Evolutionary conservation across 148 eudicot genomes (phyloP).

Genomic region (Pouteria glomerata): DNA sequence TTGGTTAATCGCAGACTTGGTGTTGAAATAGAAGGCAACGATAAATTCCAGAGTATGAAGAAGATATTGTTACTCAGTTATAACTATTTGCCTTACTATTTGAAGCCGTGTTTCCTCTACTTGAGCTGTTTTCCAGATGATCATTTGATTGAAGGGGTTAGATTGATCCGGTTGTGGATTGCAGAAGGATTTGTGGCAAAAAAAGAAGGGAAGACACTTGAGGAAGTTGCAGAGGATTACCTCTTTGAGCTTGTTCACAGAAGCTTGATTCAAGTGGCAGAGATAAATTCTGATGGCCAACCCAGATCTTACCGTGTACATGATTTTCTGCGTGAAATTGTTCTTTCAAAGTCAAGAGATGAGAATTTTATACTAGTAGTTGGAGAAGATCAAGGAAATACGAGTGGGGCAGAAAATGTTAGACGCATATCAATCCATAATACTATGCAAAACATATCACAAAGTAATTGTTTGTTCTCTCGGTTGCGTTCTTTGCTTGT

Average conservation of each 20-base stretch:
- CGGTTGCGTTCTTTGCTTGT: not conserved
- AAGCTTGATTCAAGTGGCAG: not conserved
- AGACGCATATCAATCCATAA: not conserved
- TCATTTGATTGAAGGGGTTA: not conserved
- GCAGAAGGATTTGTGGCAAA: conserved; percentile 7
- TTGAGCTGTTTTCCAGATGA: conserved; percentile 17
- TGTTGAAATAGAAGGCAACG: not conserved
- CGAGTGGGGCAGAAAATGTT: not conserved
- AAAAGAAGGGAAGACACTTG: not conserved
- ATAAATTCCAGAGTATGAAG: not conserved
- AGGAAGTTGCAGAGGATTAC: not conserved
- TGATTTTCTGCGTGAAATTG: not conserved
- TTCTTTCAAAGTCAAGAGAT: not conserved
- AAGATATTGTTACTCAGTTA: conserved; percentile 8
- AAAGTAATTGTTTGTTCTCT: not conserved
- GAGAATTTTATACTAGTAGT: not conserved
- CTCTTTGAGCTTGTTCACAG: not conserved
- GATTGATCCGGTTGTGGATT: conserved; percentile 13
- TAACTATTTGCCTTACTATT: conserved; percentile 6
- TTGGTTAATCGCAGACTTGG: conserved; percentile 5
- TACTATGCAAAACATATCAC: not conserved
- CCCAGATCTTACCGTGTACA: not conserved
- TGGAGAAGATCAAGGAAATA: not conserved
- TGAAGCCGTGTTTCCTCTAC: conserved; percentile 19
- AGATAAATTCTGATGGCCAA: not conserved